phyloP scores from a whole-genome alignment of 2,329 filamentous ascomycete species.

The Verruconis gallopava region DNA sequence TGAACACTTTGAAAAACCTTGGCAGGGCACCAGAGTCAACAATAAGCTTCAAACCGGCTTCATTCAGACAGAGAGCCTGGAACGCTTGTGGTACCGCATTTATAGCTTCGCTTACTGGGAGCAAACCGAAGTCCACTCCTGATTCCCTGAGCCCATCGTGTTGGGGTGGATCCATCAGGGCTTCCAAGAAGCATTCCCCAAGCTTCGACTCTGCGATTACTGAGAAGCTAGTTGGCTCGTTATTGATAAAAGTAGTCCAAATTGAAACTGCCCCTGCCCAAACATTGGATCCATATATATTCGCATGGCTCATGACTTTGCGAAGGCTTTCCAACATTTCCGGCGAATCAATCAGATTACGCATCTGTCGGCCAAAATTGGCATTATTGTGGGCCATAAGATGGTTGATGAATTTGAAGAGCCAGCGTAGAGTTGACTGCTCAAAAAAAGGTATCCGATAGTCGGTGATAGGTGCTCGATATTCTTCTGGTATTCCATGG shows the following conservation, averaged over 20 bases:
- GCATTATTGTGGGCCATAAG: slow-evolving; percentile 75
- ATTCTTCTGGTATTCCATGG: slow-evolving; percentile 58
- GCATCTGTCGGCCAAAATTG: slow-evolving; percentile 77
- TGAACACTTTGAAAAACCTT: slow-evolving; percentile 90
- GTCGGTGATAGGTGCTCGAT: slow-evolving; percentile 73
- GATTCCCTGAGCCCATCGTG: not conserved
- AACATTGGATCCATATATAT: slow-evolving; percentile 76
- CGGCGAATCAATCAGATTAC: slow-evolving; percentile 89
- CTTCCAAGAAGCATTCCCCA: slow-evolving; percentile 72
- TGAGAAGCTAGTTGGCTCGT: slow-evolving; percentile 93
- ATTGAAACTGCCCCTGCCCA: slow-evolving; percentile 93
- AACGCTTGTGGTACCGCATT: slow-evolving; percentile 75
- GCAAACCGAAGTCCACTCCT: slow-evolving; percentile 41
- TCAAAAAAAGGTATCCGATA: slow-evolving; percentile 89
- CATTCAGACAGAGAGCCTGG: slow-evolving; percentile 87
- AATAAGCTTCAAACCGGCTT: slow-evolving; percentile 75
- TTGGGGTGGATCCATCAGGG: slow-evolving; percentile 42
- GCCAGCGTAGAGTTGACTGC: slow-evolving; percentile 83
- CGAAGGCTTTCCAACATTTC: slow-evolving; percentile 68
- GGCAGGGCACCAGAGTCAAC: slow-evolving; percentile 69
- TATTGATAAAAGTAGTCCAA: slow-evolving; percentile 92
- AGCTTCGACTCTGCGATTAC: slow-evolving; percentile 91
- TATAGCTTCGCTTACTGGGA: slow-evolving; percentile 82
- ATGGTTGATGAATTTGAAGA: slow-evolving; percentile 93
- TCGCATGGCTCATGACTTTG: slow-evolving; percentile 66